Conservation (phyloP, 2,329 filamentous ascomycete species). For the Rutstroemia sp. region DNA sequence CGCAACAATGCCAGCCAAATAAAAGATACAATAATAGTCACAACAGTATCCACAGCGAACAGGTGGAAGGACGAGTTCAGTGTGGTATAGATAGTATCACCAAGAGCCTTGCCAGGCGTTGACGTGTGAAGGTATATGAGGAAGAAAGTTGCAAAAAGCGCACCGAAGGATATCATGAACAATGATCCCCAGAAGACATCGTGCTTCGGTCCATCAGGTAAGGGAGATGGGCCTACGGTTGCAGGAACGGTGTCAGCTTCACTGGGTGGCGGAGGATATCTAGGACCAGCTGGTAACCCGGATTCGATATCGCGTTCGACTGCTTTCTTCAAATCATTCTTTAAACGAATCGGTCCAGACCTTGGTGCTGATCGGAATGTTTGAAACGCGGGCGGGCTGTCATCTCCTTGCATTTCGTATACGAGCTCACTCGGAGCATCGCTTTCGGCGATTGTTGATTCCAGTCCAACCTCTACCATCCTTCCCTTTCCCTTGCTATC, state of each 20-base stretch:
- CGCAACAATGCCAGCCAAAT: slow-evolving; percentile 84
- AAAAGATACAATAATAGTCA: slow-evolving; percentile 81
- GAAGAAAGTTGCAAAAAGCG: slow-evolving; percentile 80
- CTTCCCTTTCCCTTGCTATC: slow-evolving; percentile 51
- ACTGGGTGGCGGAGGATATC: slow-evolving; percentile 24
- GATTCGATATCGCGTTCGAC: slow-evolving; percentile 20
- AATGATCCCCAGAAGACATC: slow-evolving; percentile 90
- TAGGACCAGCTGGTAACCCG: slow-evolving; percentile 10
- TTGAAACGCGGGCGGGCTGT: slow-evolving; percentile 55
- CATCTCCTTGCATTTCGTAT: slow-evolving; percentile 44
- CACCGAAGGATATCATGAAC: slow-evolving; percentile 77
- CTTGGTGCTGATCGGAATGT: slow-evolving; percentile 37
- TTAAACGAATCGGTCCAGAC: slow-evolving; percentile 26
- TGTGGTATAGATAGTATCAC: slow-evolving; percentile 91
- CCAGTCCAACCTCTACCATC: slow-evolving; percentile 83
- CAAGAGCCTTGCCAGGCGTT: slow-evolving; percentile 61
- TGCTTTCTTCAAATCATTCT: slow-evolving; percentile 18
- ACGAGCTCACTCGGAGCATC: slow-evolving; percentile 55
- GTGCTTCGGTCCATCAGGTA: slow-evolving; percentile 68
- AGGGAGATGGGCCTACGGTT: slow-evolving; percentile 45
- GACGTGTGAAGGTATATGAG: slow-evolving; percentile 87
- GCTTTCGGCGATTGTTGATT: slow-evolving; percentile 54
- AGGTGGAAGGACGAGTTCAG: slow-evolving; percentile 82
- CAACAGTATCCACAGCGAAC: slow-evolving; percentile 81
- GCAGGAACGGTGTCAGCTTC: slow-evolving; percentile 41